Percentiles rank a stretch among this genome's conserved stretches.
Conservation (phyloP, 2,329 filamentous ascomycete genomes). For the Verticillium nubilum region DNA sequence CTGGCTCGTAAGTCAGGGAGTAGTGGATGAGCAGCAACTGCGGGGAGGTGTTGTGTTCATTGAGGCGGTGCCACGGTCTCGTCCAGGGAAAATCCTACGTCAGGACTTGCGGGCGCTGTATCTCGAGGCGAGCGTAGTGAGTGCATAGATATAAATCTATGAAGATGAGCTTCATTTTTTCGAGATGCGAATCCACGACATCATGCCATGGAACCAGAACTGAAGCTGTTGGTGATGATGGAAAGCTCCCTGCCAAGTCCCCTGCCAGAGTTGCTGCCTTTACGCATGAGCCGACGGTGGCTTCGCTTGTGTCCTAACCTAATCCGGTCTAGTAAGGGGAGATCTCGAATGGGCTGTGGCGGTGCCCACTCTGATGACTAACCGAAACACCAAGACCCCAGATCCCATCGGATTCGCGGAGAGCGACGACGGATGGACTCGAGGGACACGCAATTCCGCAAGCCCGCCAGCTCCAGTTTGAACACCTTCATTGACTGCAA, state of each 20-base stretch:
- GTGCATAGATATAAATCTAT: not conserved
- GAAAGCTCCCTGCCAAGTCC: not conserved
- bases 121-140: not conserved
- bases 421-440: not conserved
- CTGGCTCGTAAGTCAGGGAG: constrained; percentile 14
- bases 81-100: constrained; percentile 44
- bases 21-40: constrained; percentile 58
- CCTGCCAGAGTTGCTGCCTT: not conserved
- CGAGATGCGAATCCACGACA: not conserved
- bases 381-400: not conserved
- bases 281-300: not conserved
- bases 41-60: constrained; percentile 67
- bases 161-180: not conserved
- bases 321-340: not conserved
- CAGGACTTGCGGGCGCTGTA: constrained; percentile 27
- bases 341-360: not conserved
- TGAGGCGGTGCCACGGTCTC: constrained; percentile 66
- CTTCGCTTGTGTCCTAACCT: no score
- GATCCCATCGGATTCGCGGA: not conserved
- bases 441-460: constrained; percentile 1
- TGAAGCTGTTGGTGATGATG: not conserved
- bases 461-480: not conserved
- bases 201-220: no score
- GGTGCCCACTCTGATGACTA: not conserved
- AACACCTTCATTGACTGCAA: not conserved